Conservation (phyloP, 768 basidiomycete species). For the Strobilomyces dryophilus region DNA sequence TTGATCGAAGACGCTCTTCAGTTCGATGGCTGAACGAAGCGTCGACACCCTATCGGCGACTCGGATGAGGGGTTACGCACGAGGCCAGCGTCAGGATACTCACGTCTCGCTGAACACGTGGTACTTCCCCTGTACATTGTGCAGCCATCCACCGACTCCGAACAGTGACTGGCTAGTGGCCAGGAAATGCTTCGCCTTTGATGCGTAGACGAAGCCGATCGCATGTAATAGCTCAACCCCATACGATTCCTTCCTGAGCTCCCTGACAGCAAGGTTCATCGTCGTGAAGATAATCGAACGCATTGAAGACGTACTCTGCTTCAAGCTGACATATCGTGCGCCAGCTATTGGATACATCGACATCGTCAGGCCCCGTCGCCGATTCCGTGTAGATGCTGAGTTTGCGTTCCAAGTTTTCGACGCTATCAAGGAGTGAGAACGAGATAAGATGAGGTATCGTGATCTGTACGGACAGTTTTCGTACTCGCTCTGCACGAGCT, state of each 20-base stretch:
- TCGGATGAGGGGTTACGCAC: neutral
- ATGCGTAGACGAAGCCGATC: slow-evolving; percentile 79
- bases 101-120: slow-evolving; percentile 93
- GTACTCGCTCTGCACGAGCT: slow-evolving; percentile 69
- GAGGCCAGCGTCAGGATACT: slow-evolving; percentile 26
- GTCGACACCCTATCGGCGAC: slow-evolving; percentile 63
- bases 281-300: neutral
- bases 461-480: slow-evolving; percentile 45
- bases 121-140: slow-evolving; percentile 89
- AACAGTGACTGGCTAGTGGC: slow-evolving; percentile 66
- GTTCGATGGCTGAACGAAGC: slow-evolving; percentile 78
- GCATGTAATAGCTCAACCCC: slow-evolving; percentile 83
- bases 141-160: slow-evolving; percentile 90
- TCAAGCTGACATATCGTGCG: slow-evolving; percentile 74
- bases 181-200: slow-evolving; percentile 80
- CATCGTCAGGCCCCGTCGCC: slow-evolving; percentile 63
- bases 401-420: slow-evolving; percentile 76
- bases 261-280: slow-evolving; percentile 39
- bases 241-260: slow-evolving; percentile 82
- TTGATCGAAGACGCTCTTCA: slow-evolving; percentile 88
- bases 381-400: slow-evolving; percentile 86
- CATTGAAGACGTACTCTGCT: slow-evolving; percentile 58
- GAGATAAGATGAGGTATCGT: neutral
- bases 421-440: slow-evolving; percentile 22
- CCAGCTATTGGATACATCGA: slow-evolving; percentile 69